Conservation (phyloP, 176 grass and related monocot species). For the Musa beccarii region DNA sequence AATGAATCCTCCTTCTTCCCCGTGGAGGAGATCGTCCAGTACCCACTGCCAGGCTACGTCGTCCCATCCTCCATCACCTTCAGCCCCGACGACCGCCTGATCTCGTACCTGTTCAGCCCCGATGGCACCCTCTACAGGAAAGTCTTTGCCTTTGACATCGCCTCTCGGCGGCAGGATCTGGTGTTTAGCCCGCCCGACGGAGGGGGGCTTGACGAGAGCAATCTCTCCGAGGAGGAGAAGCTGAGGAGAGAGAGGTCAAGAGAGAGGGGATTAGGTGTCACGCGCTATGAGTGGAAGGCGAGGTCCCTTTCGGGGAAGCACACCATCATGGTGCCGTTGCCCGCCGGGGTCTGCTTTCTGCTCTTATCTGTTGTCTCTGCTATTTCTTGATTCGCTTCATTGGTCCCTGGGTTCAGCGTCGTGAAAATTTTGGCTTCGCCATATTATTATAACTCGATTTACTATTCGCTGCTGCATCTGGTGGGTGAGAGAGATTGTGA, state of each 20-base stretch:
- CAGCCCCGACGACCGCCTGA: constrained; percentile 72
- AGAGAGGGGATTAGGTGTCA: constrained; percentile 89
- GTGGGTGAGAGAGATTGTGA: neutral
- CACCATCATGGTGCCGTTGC: constrained; percentile 79
- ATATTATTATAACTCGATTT: neutral
- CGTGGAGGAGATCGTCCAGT: constrained; percentile 79
- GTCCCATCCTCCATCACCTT: constrained; percentile 67
- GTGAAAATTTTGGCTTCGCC: neutral
- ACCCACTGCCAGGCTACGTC: constrained; percentile 79
- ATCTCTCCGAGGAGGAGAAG: constrained; percentile 74
- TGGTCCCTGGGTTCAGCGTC: too few relatives aligned
- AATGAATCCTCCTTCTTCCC: constrained; percentile 24
- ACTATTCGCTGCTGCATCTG: neutral
- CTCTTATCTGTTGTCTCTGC: neutral
- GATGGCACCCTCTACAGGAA: constrained; percentile 77
- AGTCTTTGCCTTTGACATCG: constrained; percentile 60
- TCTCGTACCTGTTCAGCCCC: constrained; percentile 71
- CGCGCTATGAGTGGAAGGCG: constrained; percentile 74
- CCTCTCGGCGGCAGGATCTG: constrained; percentile 46
- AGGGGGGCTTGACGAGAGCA: constrained; percentile 72
- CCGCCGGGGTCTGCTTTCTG: constrained; percentile 57
- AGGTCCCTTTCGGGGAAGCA: constrained; percentile 20
- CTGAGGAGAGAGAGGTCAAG: constrained; percentile 74
- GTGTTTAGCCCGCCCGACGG: constrained; percentile 69
- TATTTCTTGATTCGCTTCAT: neutral